Base-by-base conservation (phyloP, 1,284 basidiomycete species). In the Leccinum laetum region DNA sequence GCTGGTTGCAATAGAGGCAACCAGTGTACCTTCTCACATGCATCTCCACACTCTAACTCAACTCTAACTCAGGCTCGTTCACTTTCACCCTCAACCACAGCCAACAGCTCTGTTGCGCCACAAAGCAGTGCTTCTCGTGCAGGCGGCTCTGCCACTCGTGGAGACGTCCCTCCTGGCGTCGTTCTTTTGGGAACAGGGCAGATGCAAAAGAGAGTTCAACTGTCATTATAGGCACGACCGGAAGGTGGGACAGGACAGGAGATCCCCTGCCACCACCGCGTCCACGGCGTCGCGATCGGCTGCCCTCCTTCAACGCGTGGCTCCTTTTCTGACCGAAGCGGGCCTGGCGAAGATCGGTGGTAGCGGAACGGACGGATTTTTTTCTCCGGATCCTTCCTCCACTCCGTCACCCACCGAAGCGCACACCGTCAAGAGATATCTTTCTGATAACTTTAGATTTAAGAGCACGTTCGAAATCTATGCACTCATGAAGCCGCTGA, bases 101-200 rank as follows among this genome's bases (percentile, higher is more conserved):
- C 35, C 35, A 13, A 64, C 57, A 66, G 32, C 49, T 0, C 61
- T 58, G 26, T 59, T 52, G 35, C 67, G 62, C 64, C 67, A 60
- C 59, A 64, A 18, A 13, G 1, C 44, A 18, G 44, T 49, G 2
- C 58, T 57, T 37, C 55, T 37, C 65, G 16, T 57, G 66, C 65
- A 46, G 64, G 63, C 61, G 63, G 63, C 46, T 49, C 46, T 49
- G 44, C n/a, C 44, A 46, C 44, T 63, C 29, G 64, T 16, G 65
- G 49, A 24, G 56, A 49, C 5, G 11, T 66, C 6, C 69, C 72
- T 60, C 71, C 68, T 58, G 71, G 75, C 35, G 75, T 80, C 3
- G 21, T 82, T 77, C 69, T 89, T 76, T 71, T 89, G 86, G 86
- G 72, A 78, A 0, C 76, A 71, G 1, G 88, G 87, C 3, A 72